Conservation (phyloP, 208 protist species). For the Leishmania tropica region DNA sequence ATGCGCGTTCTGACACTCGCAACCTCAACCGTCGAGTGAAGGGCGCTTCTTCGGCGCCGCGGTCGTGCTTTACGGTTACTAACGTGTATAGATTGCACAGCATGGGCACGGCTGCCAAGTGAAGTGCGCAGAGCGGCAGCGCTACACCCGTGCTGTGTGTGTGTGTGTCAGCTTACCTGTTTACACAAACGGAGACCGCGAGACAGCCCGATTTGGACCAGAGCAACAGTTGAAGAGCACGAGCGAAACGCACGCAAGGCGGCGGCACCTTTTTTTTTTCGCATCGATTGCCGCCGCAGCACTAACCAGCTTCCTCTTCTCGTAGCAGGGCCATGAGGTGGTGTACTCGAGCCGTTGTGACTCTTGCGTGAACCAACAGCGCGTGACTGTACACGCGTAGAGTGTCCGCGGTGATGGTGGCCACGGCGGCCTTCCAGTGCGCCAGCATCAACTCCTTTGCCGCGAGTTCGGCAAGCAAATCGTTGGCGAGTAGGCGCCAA, state of each 20-base stretch:
- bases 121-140: no score
- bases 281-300: not conserved
- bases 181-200: not conserved
- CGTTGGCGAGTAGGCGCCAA: conserved; percentile 34
- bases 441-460: conserved; percentile 51
- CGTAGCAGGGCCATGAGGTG: conserved; percentile 20
- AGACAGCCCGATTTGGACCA: not conserved
- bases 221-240: not conserved
- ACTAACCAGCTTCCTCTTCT: not conserved
- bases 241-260: not conserved
- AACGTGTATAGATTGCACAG: not conserved
- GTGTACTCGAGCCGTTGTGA: conserved; percentile 30
- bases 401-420: conserved; percentile 45
- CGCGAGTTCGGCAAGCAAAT: conserved; percentile 43
- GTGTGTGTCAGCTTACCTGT: not conserved
- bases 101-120: not conserved
- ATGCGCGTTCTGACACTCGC: not conserved
- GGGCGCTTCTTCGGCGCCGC: not conserved
- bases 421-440: conserved; percentile 37
- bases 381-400: conserved; percentile 68
- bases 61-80: not conserved
- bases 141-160: no score
- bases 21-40: not conserved
- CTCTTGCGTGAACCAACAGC: conserved; percentile 38
- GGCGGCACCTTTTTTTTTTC: not conserved